Evolutionary conservation across 208 protist species (phyloP).

Genomic region (Lotmaria passim): DNA sequence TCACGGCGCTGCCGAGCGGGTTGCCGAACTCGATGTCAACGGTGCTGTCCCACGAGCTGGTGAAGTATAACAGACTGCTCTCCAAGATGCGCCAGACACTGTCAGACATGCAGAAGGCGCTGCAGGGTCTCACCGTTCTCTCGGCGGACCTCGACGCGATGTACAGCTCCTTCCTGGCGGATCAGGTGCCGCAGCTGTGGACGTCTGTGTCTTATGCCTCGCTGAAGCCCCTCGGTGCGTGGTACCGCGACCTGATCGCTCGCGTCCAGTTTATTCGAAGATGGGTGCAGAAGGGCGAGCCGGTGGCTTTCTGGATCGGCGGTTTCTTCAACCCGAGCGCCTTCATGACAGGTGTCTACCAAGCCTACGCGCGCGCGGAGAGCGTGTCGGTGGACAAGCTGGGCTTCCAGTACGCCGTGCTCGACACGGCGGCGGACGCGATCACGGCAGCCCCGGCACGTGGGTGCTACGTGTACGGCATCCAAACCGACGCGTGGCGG

Average conservation of each 20-base stretch:
- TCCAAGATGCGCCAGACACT: conserved; percentile 85
- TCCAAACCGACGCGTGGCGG: conserved; percentile 96
- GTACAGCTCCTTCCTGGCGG: conserved; percentile 94
- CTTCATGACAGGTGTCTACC: conserved; percentile 98
- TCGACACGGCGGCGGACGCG: conserved; percentile 58
- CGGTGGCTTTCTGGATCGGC: conserved; percentile 94
- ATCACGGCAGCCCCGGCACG: conserved; percentile 71
- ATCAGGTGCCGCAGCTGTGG: conserved; percentile 97
- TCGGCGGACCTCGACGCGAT: conserved; percentile 95
- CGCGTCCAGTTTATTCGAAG: conserved; percentile 94
- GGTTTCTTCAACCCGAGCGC: conserved; percentile 99
- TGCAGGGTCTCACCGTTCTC: conserved; percentile 98
- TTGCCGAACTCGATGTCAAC: conserved; percentile 96
- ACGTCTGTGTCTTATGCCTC: conserved; percentile 93
- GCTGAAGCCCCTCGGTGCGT: conserved; percentile 96
- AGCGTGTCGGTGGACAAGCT: conserved; percentile 97
- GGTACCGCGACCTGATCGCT: conserved; percentile 95
- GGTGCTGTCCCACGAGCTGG: conserved; percentile 96
- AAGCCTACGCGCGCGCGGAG: conserved; percentile 95
- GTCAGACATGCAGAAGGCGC: conserved; percentile 93
- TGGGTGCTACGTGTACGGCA: conserved; percentile 97
- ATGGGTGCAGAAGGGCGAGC: conserved; percentile 95
- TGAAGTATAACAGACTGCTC: conserved; percentile 97
- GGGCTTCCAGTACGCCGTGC: conserved; percentile 92
- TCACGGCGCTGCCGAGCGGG: conserved; percentile 91